These are phyloP conservation scores for Coemansia sp. DNA, from an alignment of 192 early-diverging fungal species.

Conservation along the genomic window DNA sequence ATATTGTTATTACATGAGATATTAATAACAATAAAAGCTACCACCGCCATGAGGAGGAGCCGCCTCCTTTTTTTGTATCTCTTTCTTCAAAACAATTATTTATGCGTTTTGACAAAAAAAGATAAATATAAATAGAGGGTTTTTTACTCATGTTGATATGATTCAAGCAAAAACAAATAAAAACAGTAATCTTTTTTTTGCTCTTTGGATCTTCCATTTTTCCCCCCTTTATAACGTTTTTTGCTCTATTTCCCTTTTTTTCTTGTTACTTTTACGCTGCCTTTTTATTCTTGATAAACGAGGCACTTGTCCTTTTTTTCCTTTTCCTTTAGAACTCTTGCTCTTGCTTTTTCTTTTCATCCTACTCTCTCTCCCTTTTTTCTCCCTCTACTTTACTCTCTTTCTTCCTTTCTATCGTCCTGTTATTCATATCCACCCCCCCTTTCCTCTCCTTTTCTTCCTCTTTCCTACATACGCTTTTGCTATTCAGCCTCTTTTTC, in stretches of 20 bases:
- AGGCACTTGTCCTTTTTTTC: background rate
- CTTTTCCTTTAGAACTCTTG: background rate
- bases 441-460: background rate
- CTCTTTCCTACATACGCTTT: background rate
- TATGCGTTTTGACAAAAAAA: background rate
- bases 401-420: background rate
- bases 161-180: too few species aligned
- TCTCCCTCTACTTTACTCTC: background rate
- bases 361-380: background rate
- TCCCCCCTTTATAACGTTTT: too few species aligned
- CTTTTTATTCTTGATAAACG: background rate
- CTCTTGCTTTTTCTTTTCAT: too few species aligned
- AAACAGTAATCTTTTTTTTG: too few species aligned
- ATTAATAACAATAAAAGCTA: too few species aligned
- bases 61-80: too few species aligned
- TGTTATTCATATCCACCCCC: background rate
- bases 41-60: too few species aligned
- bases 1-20: too few species aligned
- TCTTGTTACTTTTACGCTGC: background rate
- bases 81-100: background rate
- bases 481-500: constrained; percentile 8
- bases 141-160: too few species aligned
- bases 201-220: too few species aligned
- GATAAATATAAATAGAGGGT: background rate
- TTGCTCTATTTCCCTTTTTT: background rate